Evolutionary conservation across 148 eudicot species (phyloP).

Genomic region (Rhododendron henanense): DNA sequence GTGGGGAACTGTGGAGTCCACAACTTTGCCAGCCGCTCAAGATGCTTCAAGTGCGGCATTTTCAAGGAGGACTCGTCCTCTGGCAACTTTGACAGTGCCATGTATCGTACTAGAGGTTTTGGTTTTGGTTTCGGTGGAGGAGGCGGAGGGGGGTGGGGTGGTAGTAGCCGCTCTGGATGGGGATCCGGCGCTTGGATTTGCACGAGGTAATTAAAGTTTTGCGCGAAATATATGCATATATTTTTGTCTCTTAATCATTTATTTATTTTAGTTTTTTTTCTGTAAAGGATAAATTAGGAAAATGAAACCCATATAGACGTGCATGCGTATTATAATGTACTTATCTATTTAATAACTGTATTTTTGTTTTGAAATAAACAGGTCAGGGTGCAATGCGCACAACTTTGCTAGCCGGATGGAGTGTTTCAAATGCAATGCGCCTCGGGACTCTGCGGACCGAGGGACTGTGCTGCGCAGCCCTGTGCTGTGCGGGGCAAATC

Average conservation of each 20-base stretch:
- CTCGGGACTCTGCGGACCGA: slow-evolving; percentile 21
- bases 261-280: too few relatives aligned
- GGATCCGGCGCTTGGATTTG: slow-evolving; percentile 99
- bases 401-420: slow-evolving; percentile 95
- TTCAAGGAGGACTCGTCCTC: slow-evolving; percentile 58
- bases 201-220: not conserved
- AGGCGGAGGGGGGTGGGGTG: slow-evolving; percentile 10
- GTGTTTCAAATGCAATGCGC: slow-evolving; percentile 96
- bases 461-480: too few relatives aligned
- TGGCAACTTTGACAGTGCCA: slow-evolving; percentile 43
- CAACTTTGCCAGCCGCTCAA: slow-evolving; percentile 93
- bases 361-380: slow-evolving; percentile 12
- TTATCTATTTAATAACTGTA: not conserved
- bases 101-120: slow-evolving; percentile 43
- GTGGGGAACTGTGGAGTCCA: slow-evolving; percentile 89
- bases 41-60: slow-evolving; percentile 94
- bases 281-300: not conserved
- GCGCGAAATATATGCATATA: not conserved
- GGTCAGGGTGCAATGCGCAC: slow-evolving; percentile 90
- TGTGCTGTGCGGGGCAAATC: too few relatives aligned
- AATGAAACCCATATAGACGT: not conserved
- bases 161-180: slow-evolving; percentile 76
- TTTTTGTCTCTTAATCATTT: not conserved
- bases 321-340: not conserved
- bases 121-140: slow-evolving; percentile 33